Conservation (phyloP, 2,329 filamentous ascomycete genomes). For the Alternaria brassicicola region DNA sequence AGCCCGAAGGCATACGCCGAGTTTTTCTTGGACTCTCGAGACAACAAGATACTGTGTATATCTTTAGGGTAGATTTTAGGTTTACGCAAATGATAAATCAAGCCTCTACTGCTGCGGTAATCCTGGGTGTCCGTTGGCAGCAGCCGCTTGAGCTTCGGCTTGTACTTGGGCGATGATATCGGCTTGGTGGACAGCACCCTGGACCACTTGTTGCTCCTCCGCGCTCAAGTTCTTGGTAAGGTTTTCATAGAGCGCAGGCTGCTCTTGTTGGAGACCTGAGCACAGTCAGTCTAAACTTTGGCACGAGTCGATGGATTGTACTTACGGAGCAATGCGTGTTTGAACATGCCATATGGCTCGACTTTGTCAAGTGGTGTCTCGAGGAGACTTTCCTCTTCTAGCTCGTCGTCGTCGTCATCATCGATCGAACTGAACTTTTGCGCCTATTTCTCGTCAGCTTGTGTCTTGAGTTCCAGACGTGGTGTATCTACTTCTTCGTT, state of each 20-base stretch:
- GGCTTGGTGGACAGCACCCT: conserved; percentile 76
- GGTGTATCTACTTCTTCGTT: conserved; percentile 75
- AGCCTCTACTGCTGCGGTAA: conserved; percentile 25
- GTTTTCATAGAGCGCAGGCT: conserved; percentile 84
- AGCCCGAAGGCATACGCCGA: background rate
- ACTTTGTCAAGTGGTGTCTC: conserved; percentile 95
- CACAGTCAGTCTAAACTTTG: conserved; percentile 36
- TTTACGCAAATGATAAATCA: background rate
- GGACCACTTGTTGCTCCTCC: conserved; percentile 82
- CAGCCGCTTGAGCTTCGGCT: conserved; percentile 30
- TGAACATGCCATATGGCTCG: conserved; percentile 92
- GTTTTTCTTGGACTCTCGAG: background rate
- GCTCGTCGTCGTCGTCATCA: conserved; percentile 79
- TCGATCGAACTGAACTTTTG: conserved; percentile 79
- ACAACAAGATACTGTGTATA: background rate
- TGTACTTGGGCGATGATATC: conserved; percentile 56
- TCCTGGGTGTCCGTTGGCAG: conserved; percentile 29
- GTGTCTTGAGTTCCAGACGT: background rate
- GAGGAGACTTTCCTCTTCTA: conserved; percentile 89
- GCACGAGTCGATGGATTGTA: conserved; percentile 29
- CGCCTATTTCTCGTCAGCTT: conserved; percentile 60
- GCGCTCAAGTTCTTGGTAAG: conserved; percentile 78
- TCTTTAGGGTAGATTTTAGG: background rate
- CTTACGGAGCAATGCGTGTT: conserved; percentile 80
- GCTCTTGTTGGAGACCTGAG: conserved; percentile 83